Conservation (phyloP, 345 rosid species). For the Eucalyptus cloeziana region DNA sequence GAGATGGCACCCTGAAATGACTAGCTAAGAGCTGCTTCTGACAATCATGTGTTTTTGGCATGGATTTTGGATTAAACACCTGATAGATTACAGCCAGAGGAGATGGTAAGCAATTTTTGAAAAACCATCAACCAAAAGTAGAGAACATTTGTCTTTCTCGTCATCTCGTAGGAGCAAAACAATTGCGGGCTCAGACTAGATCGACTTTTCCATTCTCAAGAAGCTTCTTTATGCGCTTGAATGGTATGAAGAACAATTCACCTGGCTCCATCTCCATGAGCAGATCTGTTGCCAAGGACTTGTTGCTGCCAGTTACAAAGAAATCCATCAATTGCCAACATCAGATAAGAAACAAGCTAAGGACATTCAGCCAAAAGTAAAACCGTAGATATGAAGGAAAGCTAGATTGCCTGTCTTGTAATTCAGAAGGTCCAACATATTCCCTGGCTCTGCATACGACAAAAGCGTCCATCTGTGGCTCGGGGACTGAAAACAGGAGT, state of each 20-base stretch:
- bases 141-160: background rate
- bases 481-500: conserved; percentile 27
- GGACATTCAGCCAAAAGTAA: background rate
- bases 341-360: background rate
- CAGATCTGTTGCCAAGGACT: background rate
- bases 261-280: conserved; percentile 16
- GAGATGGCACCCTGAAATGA: background rate
- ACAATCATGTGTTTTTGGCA: background rate
- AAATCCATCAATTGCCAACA: background rate
- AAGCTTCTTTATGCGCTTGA: conserved; percentile 6
- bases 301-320: conserved; percentile 11
- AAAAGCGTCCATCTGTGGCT: conserved; percentile 57
- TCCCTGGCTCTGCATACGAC: conserved; percentile 60
- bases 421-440: conserved; percentile 33
- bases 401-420: conserved; percentile 9
- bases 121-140: background rate
- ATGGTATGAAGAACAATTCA: conserved; percentile 9
- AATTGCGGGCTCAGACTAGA: background rate
- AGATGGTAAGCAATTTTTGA: background rate
- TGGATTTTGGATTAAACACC: background rate
- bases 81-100: background rate
- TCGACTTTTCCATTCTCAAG: conserved; percentile 6
- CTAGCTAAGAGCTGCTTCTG: background rate
- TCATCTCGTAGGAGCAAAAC: background rate
- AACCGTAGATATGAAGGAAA: background rate